A percentile compares a stretch with the other conserved stretches of the same genome.
Conservation (phyloP, 2,329 filamentous ascomycete genomes). For the Didymella pinodella region DNA sequence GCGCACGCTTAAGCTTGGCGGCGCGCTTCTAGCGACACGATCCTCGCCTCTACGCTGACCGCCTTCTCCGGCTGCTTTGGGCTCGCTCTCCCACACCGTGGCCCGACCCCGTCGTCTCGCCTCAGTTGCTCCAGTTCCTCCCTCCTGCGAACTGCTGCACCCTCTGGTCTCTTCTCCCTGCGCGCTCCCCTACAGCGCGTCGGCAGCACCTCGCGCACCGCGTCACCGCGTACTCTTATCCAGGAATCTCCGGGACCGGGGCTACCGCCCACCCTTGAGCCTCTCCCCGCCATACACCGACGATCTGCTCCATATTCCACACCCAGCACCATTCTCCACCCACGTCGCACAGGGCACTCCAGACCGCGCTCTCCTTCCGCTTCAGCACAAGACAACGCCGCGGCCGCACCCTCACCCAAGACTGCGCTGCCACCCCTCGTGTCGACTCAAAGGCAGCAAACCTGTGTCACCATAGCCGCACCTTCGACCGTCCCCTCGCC, state of each 20-base stretch:
- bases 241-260: constrained; percentile 22
- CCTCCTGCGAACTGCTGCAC: constrained; percentile 27
- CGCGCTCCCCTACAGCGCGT: constrained; percentile 16
- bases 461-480: constrained; percentile 35
- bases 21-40: constrained; percentile 22
- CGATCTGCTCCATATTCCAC: constrained; percentile 35
- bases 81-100: constrained; percentile 23
- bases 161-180: constrained; percentile 6
- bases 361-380: constrained; percentile 22
- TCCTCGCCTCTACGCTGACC: constrained; percentile 36
- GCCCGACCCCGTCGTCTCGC: constrained; percentile 28
- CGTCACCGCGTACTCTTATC: constrained; percentile 6
- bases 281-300: constrained; percentile 42
- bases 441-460: constrained; percentile 39
- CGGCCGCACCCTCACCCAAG: constrained; percentile 10
- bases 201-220: constrained; percentile 14
- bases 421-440: constrained; percentile 23
- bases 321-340: constrained; percentile 24
- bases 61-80: constrained; percentile 35
- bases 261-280: constrained; percentile 32
- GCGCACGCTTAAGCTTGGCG: constrained; percentile 35
- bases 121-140: constrained; percentile 24
- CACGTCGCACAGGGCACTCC: constrained; percentile 28
- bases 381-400: constrained; percentile 9
- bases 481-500: constrained; percentile 24